Percentiles rank a stretch among this genome's conserved stretches.
Conservation (phyloP, 1,284 basidiomycete genomes). For the Xerocomus amazonicus region DNA sequence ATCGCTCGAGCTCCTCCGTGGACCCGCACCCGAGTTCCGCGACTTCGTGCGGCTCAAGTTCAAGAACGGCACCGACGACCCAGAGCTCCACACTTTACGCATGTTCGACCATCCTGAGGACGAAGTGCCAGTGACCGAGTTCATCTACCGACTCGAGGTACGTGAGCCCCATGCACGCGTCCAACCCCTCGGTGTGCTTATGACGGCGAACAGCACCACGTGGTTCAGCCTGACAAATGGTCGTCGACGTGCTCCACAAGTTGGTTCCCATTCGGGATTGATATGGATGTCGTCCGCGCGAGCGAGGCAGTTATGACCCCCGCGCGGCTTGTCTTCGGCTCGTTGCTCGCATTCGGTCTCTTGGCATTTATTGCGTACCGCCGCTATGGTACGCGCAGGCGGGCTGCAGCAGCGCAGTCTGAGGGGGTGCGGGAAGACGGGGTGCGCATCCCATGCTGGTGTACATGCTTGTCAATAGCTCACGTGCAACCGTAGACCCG, state of each 20-base stretch:
- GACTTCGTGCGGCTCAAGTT: constrained; percentile 81
- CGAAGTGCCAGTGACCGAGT: constrained; percentile 65
- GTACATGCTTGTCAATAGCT: neutral
- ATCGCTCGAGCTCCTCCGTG: constrained; percentile 72
- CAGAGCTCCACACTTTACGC: constrained; percentile 52
- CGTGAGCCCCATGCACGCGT: constrained; percentile 9
- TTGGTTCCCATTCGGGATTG: constrained; percentile 33
- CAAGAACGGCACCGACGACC: constrained; percentile 71
- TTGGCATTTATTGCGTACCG: constrained; percentile 27
- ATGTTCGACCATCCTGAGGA: constrained; percentile 61
- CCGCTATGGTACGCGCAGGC: neutral
- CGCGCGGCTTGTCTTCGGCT: constrained; percentile 38
- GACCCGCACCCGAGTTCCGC: constrained; percentile 65
- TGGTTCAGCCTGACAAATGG: constrained; percentile 64
- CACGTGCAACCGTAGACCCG: constrained; percentile 3
- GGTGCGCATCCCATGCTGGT: constrained; percentile 10
- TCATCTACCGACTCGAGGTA: constrained; percentile 73
- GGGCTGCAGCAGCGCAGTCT: constrained; percentile 8
- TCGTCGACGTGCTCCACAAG: constrained; percentile 49
- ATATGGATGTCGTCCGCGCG: neutral
- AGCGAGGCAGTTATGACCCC: constrained; percentile 23
- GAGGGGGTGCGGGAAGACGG: constrained; percentile 5
- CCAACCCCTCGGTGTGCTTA: too few species aligned
- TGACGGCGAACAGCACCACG: constrained; percentile 43
- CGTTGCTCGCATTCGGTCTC: constrained; percentile 40